Evolutionary conservation across 176 grass and related monocot species (phyloP).

Genomic region (Carex cristatella): DNA sequence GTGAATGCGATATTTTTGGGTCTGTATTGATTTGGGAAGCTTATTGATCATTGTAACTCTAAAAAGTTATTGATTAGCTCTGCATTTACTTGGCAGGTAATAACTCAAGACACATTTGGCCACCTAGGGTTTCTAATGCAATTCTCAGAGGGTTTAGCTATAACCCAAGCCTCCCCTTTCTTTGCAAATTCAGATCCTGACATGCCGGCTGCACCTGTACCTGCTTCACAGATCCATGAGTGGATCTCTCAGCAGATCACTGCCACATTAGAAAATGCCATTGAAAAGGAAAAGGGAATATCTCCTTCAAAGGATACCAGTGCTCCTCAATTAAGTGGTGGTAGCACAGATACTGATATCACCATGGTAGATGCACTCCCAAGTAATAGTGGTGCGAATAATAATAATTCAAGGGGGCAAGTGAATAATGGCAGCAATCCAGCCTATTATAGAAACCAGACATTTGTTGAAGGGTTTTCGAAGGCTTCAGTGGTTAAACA

Average conservation of each 20-base stretch:
- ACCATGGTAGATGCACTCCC: slow-evolving; percentile 71
- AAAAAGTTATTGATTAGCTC: neutral
- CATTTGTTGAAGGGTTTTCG: slow-evolving; percentile 93
- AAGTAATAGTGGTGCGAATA: slow-evolving; percentile 47
- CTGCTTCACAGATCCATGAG: slow-evolving; percentile 73
- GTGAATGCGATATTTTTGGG: neutral
- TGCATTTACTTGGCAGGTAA: slow-evolving; percentile 47
- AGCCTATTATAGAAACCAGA: slow-evolving; percentile 60
- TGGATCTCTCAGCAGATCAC: slow-evolving; percentile 80
- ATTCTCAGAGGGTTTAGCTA: slow-evolving; percentile 64
- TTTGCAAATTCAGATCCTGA: slow-evolving; percentile 98
- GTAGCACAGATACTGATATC: slow-evolving; percentile 62
- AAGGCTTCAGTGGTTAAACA: slow-evolving; percentile 95
- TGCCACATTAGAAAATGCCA: slow-evolving; percentile 60
- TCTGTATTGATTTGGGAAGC: neutral
- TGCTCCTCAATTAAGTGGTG: neutral
- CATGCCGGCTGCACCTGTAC: slow-evolving; percentile 80
- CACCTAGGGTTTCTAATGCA: slow-evolving; percentile 88
- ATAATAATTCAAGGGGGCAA: slow-evolving; percentile 18
- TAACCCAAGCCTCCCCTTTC: slow-evolving; percentile 75
- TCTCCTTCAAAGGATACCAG: slow-evolving; percentile 54
- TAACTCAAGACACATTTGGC: slow-evolving; percentile 82
- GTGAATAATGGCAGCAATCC: slow-evolving; percentile 37
- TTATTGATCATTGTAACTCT: neutral
- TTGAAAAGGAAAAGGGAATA: slow-evolving; percentile 42